Conservation (phyloP, 202 grass and related monocot genomes). For the Panicum virgatum region DNA sequence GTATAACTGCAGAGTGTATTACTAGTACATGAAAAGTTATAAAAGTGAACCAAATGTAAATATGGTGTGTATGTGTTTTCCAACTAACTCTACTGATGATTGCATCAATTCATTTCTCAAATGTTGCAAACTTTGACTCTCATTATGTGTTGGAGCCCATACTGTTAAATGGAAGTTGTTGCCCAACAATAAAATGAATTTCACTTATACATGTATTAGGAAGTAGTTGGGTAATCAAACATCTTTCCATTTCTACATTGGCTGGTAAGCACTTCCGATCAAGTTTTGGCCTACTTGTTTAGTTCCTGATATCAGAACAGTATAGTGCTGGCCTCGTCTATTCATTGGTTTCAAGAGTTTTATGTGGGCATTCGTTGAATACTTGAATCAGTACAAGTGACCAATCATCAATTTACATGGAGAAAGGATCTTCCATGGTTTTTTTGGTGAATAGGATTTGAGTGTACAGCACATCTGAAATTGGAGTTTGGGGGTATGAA, state of each 20-base stretch:
- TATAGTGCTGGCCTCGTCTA: neutral
- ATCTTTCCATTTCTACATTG: neutral
- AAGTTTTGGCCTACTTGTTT: neutral
- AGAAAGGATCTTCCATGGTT: neutral
- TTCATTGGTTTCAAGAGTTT: neutral
- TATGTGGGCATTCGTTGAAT: neutral
- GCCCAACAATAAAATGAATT: neutral
- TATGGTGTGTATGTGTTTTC: neutral
- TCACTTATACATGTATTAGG: neutral
- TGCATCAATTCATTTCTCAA: neutral
- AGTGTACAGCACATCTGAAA: neutral
- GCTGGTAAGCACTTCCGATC: neutral
- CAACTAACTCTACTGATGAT: neutral
- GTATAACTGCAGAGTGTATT: neutral
- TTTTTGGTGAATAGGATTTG: conserved; percentile 20
- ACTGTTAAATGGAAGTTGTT: neutral
- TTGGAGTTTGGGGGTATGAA: neutral
- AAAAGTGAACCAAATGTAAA: neutral
- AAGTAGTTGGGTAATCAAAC: neutral
- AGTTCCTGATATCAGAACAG: neutral
- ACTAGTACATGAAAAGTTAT: neutral
- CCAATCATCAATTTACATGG: neutral
- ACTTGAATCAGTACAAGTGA: neutral
- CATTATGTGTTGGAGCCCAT: neutral
- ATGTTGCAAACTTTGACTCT: neutral